Percentiles rank a stretch among this genome's conserved stretches.
These are phyloP conservation scores for Fusarium proliferatum DNA, from an alignment of 2,329 filamentous ascomycete genomes.

Conservation along the genomic window DNA sequence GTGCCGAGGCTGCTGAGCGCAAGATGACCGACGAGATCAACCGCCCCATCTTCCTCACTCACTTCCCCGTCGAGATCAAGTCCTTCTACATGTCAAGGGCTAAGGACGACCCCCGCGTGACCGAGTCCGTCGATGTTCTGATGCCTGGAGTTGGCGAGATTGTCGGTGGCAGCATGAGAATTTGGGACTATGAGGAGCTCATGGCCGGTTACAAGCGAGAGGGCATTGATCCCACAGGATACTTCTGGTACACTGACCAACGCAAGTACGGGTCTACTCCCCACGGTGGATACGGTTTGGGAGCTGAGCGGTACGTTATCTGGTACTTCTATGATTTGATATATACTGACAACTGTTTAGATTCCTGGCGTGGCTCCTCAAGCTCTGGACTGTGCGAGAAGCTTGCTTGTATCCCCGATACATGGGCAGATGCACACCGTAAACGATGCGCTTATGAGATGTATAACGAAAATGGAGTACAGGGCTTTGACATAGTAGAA, in stretches of 20 bases:
- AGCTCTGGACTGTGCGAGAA: conserved; percentile 73
- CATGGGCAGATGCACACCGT: conserved; percentile 84
- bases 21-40: conserved; percentile 98
- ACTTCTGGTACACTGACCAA: conserved; percentile 99
- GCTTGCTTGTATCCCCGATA: conserved; percentile 82
- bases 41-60: conserved; percentile 93
- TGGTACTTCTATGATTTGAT: neutral
- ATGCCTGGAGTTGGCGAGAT: conserved; percentile 98
- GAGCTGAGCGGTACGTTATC: conserved; percentile 74
- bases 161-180: conserved; percentile 96
- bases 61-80: conserved; percentile 98
- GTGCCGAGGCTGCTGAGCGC: conserved; percentile 92
- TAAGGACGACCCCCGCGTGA: conserved; percentile 80
- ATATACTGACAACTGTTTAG: conserved; percentile 15
- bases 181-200: conserved; percentile 89
- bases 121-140: conserved; percentile 86
- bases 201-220: conserved; percentile 89
- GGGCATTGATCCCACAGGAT: conserved; percentile 83
- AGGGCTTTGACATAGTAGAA: conserved; percentile 20
- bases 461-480: conserved; percentile 31
- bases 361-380: conserved; percentile 71
- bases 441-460: conserved; percentile 36
- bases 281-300: conserved; percentile 93
- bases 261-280: conserved; percentile 91
- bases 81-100: conserved; percentile 99